Base-by-base conservation (phyloP, 2,329 filamentous ascomycete genomes). In the Penicillium oxalicum region DNA sequence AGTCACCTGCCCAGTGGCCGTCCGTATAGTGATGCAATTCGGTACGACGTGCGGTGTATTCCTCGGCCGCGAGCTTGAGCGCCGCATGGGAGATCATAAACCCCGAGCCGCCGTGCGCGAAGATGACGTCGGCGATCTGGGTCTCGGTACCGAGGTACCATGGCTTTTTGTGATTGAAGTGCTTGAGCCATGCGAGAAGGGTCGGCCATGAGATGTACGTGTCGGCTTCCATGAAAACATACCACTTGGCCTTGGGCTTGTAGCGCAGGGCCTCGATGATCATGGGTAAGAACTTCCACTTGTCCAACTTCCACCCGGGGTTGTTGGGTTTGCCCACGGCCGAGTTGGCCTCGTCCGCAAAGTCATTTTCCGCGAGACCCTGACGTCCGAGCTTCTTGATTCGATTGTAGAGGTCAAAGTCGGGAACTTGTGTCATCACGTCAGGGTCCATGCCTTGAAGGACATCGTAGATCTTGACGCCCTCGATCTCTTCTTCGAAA, bases 211-310 rank as follows among this genome's bases (percentile, higher is more conserved):
- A 67, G 36, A 81, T 61, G 54, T 79, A 82, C 0, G 78, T 81
- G 58, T 83, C 80, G 0, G 77, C 74, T 55, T 82, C 79, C 40
- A 80, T 74, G 60, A 83, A 83, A 47, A 80, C 67, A 51, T 74
- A 83, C 79, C 79, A 83, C 47, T 76, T 77, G 39, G 75, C 74
- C 26, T 77, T 64, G 2, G 74, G 74, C 34, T 67, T 65, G 51
- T 69, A 53, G 24, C 61, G 60, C 37, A 74, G 68, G 0, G 77
- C 71, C 55, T 75, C 72, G 55, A 78, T 74, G 2, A 77, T 73
- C 68, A 80, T 74, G 5, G 77, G 77, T 18, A 81, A 63, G 53
- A 78, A 77, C 59, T 80, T 81, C 77, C 77, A 81, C 55, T 80
- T 80, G 54, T 81, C 78, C 34, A 81, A 65, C 48, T 70, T 74